These are phyloP conservation scores for Sugiyamaella chiloensis DNA, from an alignment of 805 yeast species.

Conservation along the genomic window DNA sequence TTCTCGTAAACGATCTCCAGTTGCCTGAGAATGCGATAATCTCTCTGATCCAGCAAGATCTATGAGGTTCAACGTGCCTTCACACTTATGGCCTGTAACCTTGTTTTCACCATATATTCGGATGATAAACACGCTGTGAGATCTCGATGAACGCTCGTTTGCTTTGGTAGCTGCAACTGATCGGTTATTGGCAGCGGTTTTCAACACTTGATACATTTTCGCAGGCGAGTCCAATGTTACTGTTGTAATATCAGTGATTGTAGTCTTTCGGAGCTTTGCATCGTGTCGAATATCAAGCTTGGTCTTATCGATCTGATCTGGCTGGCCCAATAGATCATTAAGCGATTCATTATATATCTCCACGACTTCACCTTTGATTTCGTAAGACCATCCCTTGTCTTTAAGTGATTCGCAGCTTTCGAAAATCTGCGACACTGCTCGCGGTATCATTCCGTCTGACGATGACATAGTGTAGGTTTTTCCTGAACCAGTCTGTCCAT, in stretches of 20 bases:
- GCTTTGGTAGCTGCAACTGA: slow-evolving; percentile 78
- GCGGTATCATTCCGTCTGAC: slow-evolving; percentile 77
- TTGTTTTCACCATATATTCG: slow-evolving; percentile 53
- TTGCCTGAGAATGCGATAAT: slow-evolving; percentile 65
- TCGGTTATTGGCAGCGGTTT: slow-evolving; percentile 57
- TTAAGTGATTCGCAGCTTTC: slow-evolving; percentile 47
- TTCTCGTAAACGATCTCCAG: slow-evolving; percentile 78
- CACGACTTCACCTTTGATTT: slow-evolving; percentile 67
- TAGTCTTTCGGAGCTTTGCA: slow-evolving; percentile 48
- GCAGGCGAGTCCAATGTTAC: slow-evolving; percentile 45
- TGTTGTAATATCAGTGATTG: slow-evolving; percentile 56
- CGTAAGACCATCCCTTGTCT: slow-evolving; percentile 60
- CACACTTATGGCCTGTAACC: slow-evolving; percentile 44
- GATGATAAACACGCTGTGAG: slow-evolving; percentile 79
- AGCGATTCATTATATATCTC: slow-evolving; percentile 88
- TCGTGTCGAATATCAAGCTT: slow-evolving; percentile 76
- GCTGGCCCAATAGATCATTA: slow-evolving; percentile 55
- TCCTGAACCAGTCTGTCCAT: slow-evolving; percentile 97
- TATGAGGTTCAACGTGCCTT: slow-evolving; percentile 71
- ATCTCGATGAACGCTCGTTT: slow-evolving; percentile 84
- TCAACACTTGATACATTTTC: slow-evolving; percentile 50
- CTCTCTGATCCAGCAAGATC: slow-evolving; percentile 97
- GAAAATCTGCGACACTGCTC: slow-evolving; percentile 70
- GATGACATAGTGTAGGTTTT: slow-evolving; percentile 88
- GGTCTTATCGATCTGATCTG: slow-evolving; percentile 24